Percentiles rank a stretch among this genome's conserved stretches.
Conservation (phyloP, 164 flowering plant species). For the Umbilicus rupestris region DNA sequence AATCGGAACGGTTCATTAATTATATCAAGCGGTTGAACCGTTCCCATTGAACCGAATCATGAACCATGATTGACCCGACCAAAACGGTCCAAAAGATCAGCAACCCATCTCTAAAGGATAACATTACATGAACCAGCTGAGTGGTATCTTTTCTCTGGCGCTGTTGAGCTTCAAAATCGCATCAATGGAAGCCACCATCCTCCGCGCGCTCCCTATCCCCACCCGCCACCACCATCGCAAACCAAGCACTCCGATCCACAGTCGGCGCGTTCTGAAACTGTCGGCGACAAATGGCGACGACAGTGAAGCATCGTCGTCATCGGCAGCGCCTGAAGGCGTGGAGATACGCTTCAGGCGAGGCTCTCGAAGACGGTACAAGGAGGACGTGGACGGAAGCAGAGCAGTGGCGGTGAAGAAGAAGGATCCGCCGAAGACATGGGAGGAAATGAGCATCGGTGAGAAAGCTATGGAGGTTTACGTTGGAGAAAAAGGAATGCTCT, state of each 20-base stretch:
- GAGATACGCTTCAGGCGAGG: conserved; percentile 4
- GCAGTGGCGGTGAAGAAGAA: conserved; percentile 1
- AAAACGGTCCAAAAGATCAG: not conserved
- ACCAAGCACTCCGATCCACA: not conserved
- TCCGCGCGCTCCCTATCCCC: not conserved
- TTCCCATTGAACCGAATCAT: too few species aligned
- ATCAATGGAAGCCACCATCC: conserved; percentile 7
- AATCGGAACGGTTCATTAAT: too few species aligned
- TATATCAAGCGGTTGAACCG: not conserved
- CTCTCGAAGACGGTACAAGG: not conserved
- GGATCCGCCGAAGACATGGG: conserved; percentile 55
- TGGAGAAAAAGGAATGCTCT: conserved; percentile 74
- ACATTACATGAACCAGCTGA: not conserved
- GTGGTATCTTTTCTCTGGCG: conserved; percentile 1
- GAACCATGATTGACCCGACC: not conserved
- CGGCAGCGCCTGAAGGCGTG: not conserved
- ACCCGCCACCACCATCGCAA: not conserved
- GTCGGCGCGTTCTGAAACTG: not conserved
- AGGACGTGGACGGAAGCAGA: not conserved
- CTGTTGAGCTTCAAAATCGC: not conserved
- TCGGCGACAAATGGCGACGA: not conserved
- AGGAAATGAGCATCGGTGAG: conserved; percentile 58
- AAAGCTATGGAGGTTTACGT: conserved; percentile 68
- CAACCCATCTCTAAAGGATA: not conserved
- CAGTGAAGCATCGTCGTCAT: not conserved